Evolutionary conservation across 2,329 filamentous ascomycete species (phyloP).

Genomic region (Rhynchosporium graminicola): DNA sequence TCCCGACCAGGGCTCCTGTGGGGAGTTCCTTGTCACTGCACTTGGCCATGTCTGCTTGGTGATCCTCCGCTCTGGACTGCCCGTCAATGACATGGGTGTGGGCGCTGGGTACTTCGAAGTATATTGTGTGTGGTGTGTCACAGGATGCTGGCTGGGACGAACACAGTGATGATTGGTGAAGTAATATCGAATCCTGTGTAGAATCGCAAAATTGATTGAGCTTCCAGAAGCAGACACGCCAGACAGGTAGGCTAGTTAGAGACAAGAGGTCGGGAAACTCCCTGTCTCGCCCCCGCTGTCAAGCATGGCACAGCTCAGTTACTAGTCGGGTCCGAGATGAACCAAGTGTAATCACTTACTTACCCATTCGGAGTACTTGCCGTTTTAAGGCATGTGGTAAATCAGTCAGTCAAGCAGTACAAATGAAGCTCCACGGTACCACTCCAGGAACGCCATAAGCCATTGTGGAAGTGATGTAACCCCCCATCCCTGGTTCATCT

Average conservation of each 20-base stretch:
- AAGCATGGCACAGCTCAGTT: not conserved
- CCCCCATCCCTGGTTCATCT: conserved; percentile 7
- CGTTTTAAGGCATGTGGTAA: conserved; percentile 3
- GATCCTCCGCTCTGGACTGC: conserved; percentile 5
- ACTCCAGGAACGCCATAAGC: conserved; percentile 14
- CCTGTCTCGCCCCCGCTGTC: conserved; percentile 1
- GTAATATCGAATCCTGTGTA: not conserved
- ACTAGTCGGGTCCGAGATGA: not conserved
- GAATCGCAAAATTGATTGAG: not conserved
- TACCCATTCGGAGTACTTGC: too few relatives aligned
- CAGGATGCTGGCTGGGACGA: too few relatives aligned
- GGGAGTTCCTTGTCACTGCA: not conserved
- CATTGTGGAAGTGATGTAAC: conserved; percentile 9
- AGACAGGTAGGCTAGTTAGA: not conserved
- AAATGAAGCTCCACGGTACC: not conserved
- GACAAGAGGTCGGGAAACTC: not conserved
- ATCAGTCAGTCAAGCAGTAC: conserved; percentile 1
- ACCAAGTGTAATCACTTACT: not conserved
- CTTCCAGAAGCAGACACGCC: not conserved
- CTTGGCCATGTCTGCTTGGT: conserved; percentile 1
- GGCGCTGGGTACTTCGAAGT: not conserved
- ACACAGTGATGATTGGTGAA: too few relatives aligned
- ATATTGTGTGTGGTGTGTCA: too few relatives aligned
- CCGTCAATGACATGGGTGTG: not conserved
- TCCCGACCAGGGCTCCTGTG: not conserved